These are phyloP conservation scores for Entomortierella lignicola DNA, from an alignment of 192 early-diverging fungal genomes.

Conservation along the genomic window DNA sequence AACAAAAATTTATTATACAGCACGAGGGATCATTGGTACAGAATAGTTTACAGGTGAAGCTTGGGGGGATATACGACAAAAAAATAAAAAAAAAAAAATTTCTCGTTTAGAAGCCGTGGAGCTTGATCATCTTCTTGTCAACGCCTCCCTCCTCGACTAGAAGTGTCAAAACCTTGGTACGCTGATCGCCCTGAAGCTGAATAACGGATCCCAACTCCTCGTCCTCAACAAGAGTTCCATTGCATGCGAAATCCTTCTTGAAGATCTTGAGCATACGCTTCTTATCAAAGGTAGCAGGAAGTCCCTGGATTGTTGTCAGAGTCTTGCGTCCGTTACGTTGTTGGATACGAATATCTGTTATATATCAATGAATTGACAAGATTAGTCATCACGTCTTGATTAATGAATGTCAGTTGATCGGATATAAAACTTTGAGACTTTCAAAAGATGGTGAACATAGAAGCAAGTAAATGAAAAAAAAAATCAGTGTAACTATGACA, in stretches of 20 bases:
- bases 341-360: constrained; percentile 94
- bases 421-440: neutral
- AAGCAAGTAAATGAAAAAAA: constrained; percentile 8
- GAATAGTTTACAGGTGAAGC: constrained; percentile 11
- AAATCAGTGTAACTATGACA: constrained; percentile 59
- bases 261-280: constrained; percentile 95
- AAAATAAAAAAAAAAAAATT: neutral
- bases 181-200: constrained; percentile 96
- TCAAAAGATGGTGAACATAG: neutral
- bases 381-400: neutral
- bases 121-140: constrained; percentile 87
- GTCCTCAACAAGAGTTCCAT: constrained; percentile 92
- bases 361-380: neutral
- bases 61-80: constrained; percentile 1
- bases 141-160: constrained; percentile 77
- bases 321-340: constrained; percentile 97
- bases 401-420: neutral
- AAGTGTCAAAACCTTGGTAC: constrained; percentile 84
- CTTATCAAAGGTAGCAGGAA: constrained; percentile 84
- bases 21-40: constrained; percentile 8
- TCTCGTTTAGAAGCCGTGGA: constrained; percentile 91
- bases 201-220: constrained; percentile 92
- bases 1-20: constrained; percentile 8
- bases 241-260: constrained; percentile 97
- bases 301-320: constrained; percentile 93